These are phyloP conservation scores for Discostella pseudostelligera DNA, from an alignment of 108 stramenopile species.

Conservation along the genomic window DNA sequence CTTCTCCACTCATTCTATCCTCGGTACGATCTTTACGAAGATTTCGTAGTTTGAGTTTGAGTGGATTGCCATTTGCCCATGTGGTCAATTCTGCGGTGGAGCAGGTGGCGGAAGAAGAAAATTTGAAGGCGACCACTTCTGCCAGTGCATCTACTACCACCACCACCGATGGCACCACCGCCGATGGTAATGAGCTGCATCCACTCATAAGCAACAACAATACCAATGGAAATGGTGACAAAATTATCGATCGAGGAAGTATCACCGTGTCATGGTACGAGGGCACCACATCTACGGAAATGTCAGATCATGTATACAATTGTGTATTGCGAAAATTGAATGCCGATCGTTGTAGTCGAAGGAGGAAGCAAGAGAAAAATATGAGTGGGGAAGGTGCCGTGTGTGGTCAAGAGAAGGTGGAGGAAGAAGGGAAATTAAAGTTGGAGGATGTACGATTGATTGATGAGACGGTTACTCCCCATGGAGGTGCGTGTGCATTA, in stretches of 20 bases:
- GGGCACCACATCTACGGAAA: constrained; percentile 67
- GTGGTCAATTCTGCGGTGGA: too few relatives aligned
- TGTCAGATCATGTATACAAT: constrained; percentile 73
- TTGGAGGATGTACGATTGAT: constrained; percentile 65
- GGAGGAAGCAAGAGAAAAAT: not conserved
- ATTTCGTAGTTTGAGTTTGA: constrained; percentile 1
- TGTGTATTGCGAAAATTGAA: constrained; percentile 49
- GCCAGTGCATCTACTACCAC: not conserved
- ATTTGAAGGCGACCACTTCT: too few relatives aligned
- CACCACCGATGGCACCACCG: not conserved
- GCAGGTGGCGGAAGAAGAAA: too few relatives aligned
- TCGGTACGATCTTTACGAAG: not conserved
- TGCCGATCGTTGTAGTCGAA: not conserved
- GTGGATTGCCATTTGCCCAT: not conserved
- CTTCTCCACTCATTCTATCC: too few relatives aligned
- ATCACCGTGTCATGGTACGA: constrained; percentile 83
- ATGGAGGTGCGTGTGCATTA: constrained; percentile 70
- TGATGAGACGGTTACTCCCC: constrained; percentile 65
- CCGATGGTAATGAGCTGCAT: not conserved
- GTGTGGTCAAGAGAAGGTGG: not conserved
- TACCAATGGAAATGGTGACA: not conserved
- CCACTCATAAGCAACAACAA: not conserved
- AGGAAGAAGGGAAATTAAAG: constrained; percentile 25
- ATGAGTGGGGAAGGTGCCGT: constrained; percentile 17
- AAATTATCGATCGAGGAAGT: constrained; percentile 51